phyloP scores from a whole-genome alignment of 2,329 filamentous ascomycete species.

The Emergomyces orientalis region DNA sequence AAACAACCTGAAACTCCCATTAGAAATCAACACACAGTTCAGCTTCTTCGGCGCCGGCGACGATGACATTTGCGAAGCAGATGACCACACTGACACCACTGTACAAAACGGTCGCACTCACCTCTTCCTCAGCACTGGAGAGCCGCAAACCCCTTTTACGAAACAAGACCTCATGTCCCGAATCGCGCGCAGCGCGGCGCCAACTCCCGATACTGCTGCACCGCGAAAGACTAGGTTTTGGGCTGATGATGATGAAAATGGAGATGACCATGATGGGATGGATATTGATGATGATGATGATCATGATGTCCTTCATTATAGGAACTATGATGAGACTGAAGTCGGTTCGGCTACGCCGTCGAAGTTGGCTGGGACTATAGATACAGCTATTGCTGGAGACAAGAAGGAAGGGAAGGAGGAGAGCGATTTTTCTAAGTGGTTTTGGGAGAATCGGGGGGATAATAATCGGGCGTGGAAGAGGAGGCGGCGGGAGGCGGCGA shows the following conservation, averaged over 20 bases:
- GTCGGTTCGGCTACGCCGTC: constrained; percentile 20
- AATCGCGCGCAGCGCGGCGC: constrained; percentile 71
- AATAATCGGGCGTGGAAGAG: constrained; percentile 46
- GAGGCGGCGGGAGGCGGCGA: constrained; percentile 49
- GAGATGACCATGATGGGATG: constrained; percentile 12
- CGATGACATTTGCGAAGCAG: constrained; percentile 40
- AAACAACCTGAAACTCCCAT: constrained; percentile 24
- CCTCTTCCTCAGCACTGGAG: constrained; percentile 10
- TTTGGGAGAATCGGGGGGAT: constrained; percentile 46
- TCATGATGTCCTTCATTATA: constrained; percentile 5
- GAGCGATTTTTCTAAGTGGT: constrained; percentile 54
- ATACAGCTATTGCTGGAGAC: constrained; percentile 15
- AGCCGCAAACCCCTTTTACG: constrained; percentile 74
- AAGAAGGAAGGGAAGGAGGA: constrained; percentile 32
- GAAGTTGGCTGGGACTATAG: constrained; percentile 4
- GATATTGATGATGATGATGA: constrained; percentile 15
- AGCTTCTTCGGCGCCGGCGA: constrained; percentile 61
- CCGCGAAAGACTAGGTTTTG: constrained; percentile 40
- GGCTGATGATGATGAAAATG: constrained; percentile 17
- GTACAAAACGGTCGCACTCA: constrained; percentile 6
- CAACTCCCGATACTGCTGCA: constrained; percentile 86
- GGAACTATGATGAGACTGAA: constrained; percentile 13
- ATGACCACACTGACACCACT: constrained; percentile 16
- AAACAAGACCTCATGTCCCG: constrained; percentile 63
- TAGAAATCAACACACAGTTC: constrained; percentile 52